Conservation (phyloP, 2,329 filamentous ascomycete genomes). For the Aspergillus felis region DNA sequence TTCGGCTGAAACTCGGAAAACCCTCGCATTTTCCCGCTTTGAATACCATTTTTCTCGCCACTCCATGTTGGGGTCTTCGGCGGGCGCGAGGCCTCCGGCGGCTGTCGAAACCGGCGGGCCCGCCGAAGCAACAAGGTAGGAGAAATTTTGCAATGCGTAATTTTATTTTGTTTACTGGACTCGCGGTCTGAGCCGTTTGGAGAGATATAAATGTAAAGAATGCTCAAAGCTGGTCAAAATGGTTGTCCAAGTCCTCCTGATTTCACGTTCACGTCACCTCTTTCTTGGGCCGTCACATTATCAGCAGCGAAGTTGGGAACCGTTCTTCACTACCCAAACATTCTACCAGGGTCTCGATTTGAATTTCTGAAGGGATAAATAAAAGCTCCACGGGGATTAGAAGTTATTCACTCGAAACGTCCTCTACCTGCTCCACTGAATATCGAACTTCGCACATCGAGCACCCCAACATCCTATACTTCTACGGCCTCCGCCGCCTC, state of each 20-base stretch:
- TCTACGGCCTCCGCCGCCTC: not conserved
- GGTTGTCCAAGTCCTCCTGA: not conserved
- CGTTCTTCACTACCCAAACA: not conserved
- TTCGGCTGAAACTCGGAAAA: not conserved
- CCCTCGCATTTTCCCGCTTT: not conserved
- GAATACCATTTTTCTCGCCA: not conserved
- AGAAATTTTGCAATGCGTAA: not conserved
- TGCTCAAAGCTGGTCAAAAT: not conserved
- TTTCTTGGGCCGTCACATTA: not conserved
- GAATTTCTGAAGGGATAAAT: not conserved
- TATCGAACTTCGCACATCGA: not conserved
- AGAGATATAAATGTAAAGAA: not conserved
- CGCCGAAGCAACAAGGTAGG: no score
- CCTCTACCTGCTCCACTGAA: not conserved
- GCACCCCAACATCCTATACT: not conserved
- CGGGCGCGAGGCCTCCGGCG: no score
- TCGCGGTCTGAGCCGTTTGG: not conserved
- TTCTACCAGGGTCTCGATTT: not conserved
- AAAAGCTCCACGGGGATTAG: not conserved
- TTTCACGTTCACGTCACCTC: not conserved
- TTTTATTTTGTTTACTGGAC: not conserved
- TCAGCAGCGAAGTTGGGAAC: not conserved
- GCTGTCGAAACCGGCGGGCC: no score
- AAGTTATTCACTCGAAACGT: not conserved
- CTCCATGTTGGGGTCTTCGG: not conserved